Conservation (phyloP, 306 rosid species). For the Vicia villosa region DNA sequence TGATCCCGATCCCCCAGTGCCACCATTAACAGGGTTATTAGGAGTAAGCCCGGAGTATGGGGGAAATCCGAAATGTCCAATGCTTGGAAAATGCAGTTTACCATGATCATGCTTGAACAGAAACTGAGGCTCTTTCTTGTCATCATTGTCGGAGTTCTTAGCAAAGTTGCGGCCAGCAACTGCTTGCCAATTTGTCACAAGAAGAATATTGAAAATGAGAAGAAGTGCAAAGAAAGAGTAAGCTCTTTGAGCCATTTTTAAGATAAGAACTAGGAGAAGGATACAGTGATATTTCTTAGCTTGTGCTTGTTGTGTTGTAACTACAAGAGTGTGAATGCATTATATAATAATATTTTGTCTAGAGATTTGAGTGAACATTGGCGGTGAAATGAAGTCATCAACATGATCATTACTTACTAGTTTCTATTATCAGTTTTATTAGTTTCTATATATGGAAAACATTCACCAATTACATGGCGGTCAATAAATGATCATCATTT, state of each 20-base stretch:
- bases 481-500: slow-evolving; percentile 38
- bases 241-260: slow-evolving; percentile 41
- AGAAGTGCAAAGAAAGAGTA: slow-evolving; percentile 30
- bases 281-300: slow-evolving; percentile 29
- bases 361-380: slow-evolving; percentile 48
- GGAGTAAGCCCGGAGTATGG: slow-evolving; percentile 32
- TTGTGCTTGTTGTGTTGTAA: slow-evolving; percentile 51
- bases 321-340: slow-evolving; percentile 33
- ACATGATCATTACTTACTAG: slow-evolving; percentile 23
- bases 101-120: slow-evolving; percentile 42
- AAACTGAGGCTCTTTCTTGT: slow-evolving; percentile 63
- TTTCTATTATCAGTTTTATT: slow-evolving; percentile 28
- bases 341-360: slow-evolving; percentile 31
- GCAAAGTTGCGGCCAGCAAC: slow-evolving; percentile 47
- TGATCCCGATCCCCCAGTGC: slow-evolving; percentile 24
- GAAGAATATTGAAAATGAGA: slow-evolving; percentile 38
- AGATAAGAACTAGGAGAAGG: slow-evolving; percentile 30
- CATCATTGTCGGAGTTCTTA: slow-evolving; percentile 23
- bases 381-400: slow-evolving; percentile 62
- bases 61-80: slow-evolving; percentile 55
- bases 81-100: slow-evolving; percentile 53
- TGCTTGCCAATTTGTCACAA: slow-evolving; percentile 41
- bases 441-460: slow-evolving; percentile 37
- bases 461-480: slow-evolving; percentile 40
- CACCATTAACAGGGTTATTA: slow-evolving; percentile 38